Base-by-base conservation (phyloP, 495 filamentous ascomycete genomes). In the Hyaloscypha bicolor region DNA sequence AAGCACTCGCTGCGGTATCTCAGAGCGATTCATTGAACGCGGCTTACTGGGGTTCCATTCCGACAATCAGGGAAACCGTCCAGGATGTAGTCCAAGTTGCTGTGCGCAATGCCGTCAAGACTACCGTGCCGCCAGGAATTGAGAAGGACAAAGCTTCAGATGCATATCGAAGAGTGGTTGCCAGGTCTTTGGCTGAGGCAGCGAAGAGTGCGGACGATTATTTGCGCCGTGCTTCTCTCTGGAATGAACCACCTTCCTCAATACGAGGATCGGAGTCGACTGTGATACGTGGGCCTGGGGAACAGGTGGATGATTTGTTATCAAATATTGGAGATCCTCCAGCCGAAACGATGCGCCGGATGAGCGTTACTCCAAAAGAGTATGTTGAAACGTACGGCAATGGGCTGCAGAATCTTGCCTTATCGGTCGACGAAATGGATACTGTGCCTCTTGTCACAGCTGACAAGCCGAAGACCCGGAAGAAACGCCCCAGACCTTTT, bases 21-120 rank as follows among this genome's bases (percentile, higher is more conserved):
- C 0, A 48, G 42, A 48, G 11, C 42, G 62, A 66, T 48, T 33
- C 60, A 25, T 22, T 66, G 16, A 68, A 72, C 60, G 65, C 62
- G 21, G 60, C 61, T 42, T 71, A 73, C 29, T 71, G 68, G 71
- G 68, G 71, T 1, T 73, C 71, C 63, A 62, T 66, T 35, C 71
- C 71, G 0, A 22, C 51, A 1, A 55, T 73, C 12, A 70, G 63
- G 35, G 71, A 71, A 29, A 63, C 68, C 9, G 67, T 72, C 12
- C 58, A 71, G 42, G 68, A 66, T 66, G 65, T 65, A 32, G 64
- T 73, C 2, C 62, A 68, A 25, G 39, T 52, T 37, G 71, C 68
- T 48, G 71, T 73, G 12, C 61, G 19, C 9, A 68, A 64, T 62
- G 71, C 65, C 14, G 64, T 73, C 11, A 68, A 73, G 42, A 48